A percentile compares a stretch with the other conserved stretches of the same genome.
These are phyloP conservation scores for Colletotrichum spaethianum DNA, from an alignment of 2,329 filamentous ascomycete genomes.

Conservation along the genomic window DNA sequence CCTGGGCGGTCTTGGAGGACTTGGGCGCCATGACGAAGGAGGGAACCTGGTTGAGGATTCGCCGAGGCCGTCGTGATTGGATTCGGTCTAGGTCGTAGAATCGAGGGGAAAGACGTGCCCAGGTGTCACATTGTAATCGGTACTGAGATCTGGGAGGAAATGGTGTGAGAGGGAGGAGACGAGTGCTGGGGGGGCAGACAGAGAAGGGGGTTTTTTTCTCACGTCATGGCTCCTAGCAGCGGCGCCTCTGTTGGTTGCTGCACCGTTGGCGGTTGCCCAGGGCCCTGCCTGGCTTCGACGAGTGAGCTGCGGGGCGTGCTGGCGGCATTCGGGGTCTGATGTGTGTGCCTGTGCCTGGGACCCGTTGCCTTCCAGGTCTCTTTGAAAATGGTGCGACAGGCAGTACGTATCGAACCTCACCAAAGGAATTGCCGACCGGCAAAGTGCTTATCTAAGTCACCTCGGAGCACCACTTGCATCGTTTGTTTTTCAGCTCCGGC, in stretches of 20 bases:
- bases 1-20: conserved; percentile 57
- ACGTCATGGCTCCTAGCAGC: conserved; percentile 35
- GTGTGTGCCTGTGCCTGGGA: conserved; percentile 1
- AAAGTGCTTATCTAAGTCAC: conserved; percentile 1
- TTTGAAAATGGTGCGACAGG: conserved; percentile 17
- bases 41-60: neutral
- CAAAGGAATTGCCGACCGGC: neutral
- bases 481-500: conserved; percentile 19
- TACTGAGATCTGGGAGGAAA: conserved; percentile 6
- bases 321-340: conserved; percentile 37
- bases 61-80: conserved; percentile 18
- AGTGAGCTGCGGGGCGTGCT: conserved; percentile 29
- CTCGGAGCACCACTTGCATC: neutral
- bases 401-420: conserved; percentile 11
- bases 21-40: conserved; percentile 61
- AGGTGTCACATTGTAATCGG: conserved; percentile 37
- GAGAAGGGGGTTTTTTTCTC: conserved; percentile 33
- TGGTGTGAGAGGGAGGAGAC: conserved; percentile 12
- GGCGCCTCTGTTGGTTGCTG: conserved; percentile 37
- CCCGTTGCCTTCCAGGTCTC: conserved; percentile 10
- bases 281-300: conserved; percentile 27
- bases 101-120: conserved; percentile 58
- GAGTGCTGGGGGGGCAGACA: conserved; percentile 3
- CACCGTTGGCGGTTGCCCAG: conserved; percentile 27
- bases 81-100: conserved; percentile 61